These are phyloP conservation scores for Botrytis fabae DNA, from an alignment of 2,329 filamentous ascomycete species.

Conservation along the genomic window DNA sequence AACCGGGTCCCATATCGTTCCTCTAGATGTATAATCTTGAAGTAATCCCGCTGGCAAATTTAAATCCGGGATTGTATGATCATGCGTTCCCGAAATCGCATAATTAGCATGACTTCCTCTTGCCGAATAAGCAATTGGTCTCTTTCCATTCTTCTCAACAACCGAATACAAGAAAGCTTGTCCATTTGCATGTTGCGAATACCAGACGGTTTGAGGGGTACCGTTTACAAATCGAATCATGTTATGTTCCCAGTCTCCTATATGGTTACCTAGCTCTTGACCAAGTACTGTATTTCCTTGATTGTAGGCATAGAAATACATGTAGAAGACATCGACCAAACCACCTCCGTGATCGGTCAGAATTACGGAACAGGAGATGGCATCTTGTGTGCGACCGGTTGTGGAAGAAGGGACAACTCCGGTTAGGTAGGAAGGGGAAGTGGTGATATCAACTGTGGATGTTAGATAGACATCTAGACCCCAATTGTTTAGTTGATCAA, in stretches of 20 bases:
- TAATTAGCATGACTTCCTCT: conserved; percentile 67
- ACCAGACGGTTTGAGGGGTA: conserved; percentile 58
- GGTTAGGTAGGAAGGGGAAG: conserved; percentile 49
- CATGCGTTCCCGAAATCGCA: conserved; percentile 58
- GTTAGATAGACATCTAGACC: conserved; percentile 49
- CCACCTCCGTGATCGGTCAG: conserved; percentile 57
- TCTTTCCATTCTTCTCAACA: conserved; percentile 52
- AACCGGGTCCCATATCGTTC: conserved; percentile 60
- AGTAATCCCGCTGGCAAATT: conserved; percentile 56
- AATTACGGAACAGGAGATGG: conserved; percentile 54
- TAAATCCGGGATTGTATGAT: conserved; percentile 62
- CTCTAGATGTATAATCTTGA: conserved; percentile 55
- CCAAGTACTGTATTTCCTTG: conserved; percentile 39
- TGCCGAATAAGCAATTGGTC: conserved; percentile 59
- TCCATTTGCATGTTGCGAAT: conserved; percentile 61
- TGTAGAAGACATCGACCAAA: conserved; percentile 40
- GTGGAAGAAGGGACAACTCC: conserved; percentile 53
- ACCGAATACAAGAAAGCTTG: conserved; percentile 61
- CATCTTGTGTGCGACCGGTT: conserved; percentile 51
- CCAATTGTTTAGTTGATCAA: conserved; percentile 48
- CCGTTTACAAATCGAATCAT: conserved; percentile 65
- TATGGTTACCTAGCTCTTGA: conserved; percentile 48
- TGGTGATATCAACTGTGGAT: conserved; percentile 49
- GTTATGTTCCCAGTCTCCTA: conserved; percentile 68
- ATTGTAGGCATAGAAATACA: conserved; percentile 43